Evolutionary conservation across 495 filamentous ascomycete genomes (phyloP), one percentile per base, ranked within the genome.

Genomic region (Lasiosphaeria ovina): DNA sequence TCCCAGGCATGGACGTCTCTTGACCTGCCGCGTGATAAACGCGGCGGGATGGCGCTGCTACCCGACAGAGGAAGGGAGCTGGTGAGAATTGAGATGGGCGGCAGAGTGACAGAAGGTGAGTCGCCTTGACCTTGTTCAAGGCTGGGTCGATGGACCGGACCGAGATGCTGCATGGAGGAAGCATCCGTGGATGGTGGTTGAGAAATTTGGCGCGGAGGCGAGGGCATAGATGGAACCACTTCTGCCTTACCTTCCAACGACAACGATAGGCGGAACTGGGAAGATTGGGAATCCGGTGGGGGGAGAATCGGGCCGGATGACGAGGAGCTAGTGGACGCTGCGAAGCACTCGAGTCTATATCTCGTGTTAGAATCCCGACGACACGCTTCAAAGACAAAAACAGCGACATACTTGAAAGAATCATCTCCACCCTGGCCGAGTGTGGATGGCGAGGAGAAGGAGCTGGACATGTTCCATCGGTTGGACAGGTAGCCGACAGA

Each of bases 1-100:
- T 94, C 89, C 92, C 92, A 96, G 36, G 86, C 88, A 35, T 89
- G 84, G 14, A 90, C 86, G 71, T 96, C 89, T 38, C 90, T 82
- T 47, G 91, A 94, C 44, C 92, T 83, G 34, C 92, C 91, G 61
- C 85, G 74, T 6, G 69, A 65, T 4, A 83, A 60, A 8, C 74
- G 72, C 5, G 76, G 78, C 16, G 70, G 81, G 49, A 81, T 51
- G 32, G 57, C 73, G 40, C 82, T 64, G 5, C 81, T 80, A 66
- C 80, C 86, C 1, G 57, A 32, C 11, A 9, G 31, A 11, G 54
- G 51, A 56, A 84, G 84, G 68, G 84, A 89, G 49, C 84, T 80
- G 51, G 83, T 85, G 38, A 92, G 78, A 6, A 77, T 74, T 12
- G 74, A 76, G 33, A 78, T 76, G 48, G 82, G 76, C 16, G 83